A percentile compares a stretch with the other conserved stretches of the same genome.
Evolutionary conservation across 208 protist genomes (phyloP).

Genomic region (Leishmania arabica): DNA sequence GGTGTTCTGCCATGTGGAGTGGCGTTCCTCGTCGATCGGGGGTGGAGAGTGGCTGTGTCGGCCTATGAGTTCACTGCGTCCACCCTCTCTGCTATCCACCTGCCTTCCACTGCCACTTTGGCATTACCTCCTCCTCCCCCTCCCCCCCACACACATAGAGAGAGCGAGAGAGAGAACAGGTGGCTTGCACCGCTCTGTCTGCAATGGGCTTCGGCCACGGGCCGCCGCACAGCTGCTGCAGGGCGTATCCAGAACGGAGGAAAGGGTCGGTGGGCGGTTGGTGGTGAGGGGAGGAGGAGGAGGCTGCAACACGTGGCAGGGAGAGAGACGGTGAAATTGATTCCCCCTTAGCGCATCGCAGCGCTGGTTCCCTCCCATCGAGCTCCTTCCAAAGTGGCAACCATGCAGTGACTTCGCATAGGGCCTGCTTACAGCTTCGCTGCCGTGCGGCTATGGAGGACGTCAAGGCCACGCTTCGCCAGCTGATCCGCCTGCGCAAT

Average conservation of each 20-base stretch:
- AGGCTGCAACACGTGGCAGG: not conserved
- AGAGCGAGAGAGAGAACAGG: too few relatives aligned
- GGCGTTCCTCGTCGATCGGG: not conserved
- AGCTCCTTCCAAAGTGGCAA: not conserved
- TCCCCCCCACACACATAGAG: too few relatives aligned
- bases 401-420: not conserved
- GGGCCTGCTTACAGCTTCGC: slow-evolving; percentile 35
- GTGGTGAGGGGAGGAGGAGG: not conserved
- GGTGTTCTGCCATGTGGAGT: not conserved
- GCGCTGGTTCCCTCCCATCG: not conserved
- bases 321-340: not conserved
- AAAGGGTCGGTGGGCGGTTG: not conserved
- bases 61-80: not conserved
- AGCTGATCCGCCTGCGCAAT: slow-evolving; percentile 64
- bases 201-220: not conserved
- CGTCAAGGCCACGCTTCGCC: slow-evolving; percentile 51
- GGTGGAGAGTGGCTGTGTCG: not conserved
- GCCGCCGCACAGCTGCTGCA: not conserved
- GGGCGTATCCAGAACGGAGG: not conserved
- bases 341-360: not conserved
- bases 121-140: not conserved
- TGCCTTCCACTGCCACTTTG: not conserved
- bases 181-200: too few relatives aligned
- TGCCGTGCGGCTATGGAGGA: slow-evolving; percentile 41
- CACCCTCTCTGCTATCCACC: not conserved